Evolutionary conservation across 805 yeast genomes (phyloP), one percentile per base, ranked within the genome.

Genomic region (Lipomyces mesembrius): DNA sequence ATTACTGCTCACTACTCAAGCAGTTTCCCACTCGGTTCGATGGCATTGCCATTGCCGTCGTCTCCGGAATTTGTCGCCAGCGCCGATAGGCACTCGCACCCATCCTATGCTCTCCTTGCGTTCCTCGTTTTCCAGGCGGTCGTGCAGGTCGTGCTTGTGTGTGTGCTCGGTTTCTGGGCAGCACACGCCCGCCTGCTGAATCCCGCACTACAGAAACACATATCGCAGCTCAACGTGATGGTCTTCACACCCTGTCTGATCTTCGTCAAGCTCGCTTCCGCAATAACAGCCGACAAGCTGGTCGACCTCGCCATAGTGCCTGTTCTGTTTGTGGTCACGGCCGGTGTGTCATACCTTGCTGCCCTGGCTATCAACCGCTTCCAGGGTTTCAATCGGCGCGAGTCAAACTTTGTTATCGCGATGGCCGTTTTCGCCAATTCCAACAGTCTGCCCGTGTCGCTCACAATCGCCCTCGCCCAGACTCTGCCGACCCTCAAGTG

Each of bases 371-470:
- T 87, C 53, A 81, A 91, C 2, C 76, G 78, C 14, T 70, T 87
- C 55, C 76, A 92, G 69, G 74, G 78, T 7, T 80, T 95, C 73
- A 90, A 90, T 73, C 85, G 81, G 59, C 86, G 90, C 14, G 98
- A 95, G 78, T 76, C 91, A 2, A 93, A 94, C 79, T 94, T 91
- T 74, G 97, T 95, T 60, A 89, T 96, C 27, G 98, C 97, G 1
- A 95, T 95, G 96, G 92, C 95, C 2, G 97, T 93, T 5, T 94
- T 94, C 32, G 98, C 98, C 62, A 95, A 94, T 79, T 91, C 97
- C 56, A 94, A 94, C 81, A 90, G 97, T 11, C 83, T 94, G 64
- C 98, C 99, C 0, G 98, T 94, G 1, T 92, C 97, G 0, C 83
- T 95, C 71, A 87, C 89, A 8, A 80, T 95, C 64, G 88, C 96